Evolutionary conservation across 768 basidiomycete genomes (phyloP).

Genomic region (Pulveroboletus frians): DNA sequence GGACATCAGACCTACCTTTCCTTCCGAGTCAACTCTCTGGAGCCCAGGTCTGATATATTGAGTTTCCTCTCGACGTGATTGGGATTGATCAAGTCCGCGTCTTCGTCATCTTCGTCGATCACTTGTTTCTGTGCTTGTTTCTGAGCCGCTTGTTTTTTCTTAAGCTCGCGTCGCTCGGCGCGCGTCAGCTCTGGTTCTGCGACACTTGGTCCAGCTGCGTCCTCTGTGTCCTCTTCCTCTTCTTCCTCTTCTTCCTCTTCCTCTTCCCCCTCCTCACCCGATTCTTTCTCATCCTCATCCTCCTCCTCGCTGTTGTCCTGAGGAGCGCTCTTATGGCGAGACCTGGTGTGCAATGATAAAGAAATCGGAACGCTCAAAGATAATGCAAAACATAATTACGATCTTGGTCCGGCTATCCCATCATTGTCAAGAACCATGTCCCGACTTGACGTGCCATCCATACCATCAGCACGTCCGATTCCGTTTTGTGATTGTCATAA

Average conservation of each 20-base stretch:
- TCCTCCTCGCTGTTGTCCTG: constrained; percentile 38
- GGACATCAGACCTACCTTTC: constrained; percentile 46
- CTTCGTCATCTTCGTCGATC: constrained; percentile 52
- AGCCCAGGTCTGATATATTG: constrained; percentile 70
- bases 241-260: constrained; percentile 40
- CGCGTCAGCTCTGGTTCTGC: constrained; percentile 58
- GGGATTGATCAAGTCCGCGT: constrained; percentile 71
- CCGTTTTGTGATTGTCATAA: constrained; percentile 1
- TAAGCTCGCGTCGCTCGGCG: constrained; percentile 68
- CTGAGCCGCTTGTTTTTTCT: constrained; percentile 67
- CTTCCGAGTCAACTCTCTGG: constrained; percentile 56
- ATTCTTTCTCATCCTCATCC: constrained; percentile 32
- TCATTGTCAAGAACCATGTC: constrained; percentile 55
- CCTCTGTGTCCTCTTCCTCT: constrained; percentile 38
- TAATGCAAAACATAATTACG: constrained; percentile 33
- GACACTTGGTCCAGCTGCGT: constrained; percentile 26
- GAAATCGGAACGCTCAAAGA: constrained; percentile 11
- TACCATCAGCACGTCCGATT: constrained; percentile 6
- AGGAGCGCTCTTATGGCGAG: constrained; percentile 22
- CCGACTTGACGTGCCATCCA: constrained; percentile 37
- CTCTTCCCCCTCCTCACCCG: constrained; percentile 30
- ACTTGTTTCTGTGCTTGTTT: constrained; percentile 36
- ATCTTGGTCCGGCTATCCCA: constrained; percentile 47
- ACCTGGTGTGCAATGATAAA: constrained; percentile 5
- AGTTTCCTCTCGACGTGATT: constrained; percentile 73